Base-by-base conservation (phyloP, 2,329 filamentous ascomycete species). In the Penicillium sp. region DNA sequence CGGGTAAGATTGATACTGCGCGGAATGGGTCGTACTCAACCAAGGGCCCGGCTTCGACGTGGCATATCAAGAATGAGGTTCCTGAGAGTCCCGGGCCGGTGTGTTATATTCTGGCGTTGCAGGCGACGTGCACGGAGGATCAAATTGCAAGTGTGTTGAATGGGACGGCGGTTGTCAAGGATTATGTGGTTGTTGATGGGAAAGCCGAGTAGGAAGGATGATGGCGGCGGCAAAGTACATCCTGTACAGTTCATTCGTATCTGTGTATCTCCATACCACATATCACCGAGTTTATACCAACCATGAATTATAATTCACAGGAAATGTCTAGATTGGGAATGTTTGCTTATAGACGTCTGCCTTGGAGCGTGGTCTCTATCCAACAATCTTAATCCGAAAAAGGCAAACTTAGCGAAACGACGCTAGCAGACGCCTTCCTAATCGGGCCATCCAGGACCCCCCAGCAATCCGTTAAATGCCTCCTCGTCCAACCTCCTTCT, bases 1-100 rank as follows among this genome's bases (percentile, higher is more conserved):
- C 85, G 3, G 86, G 86, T 0, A 79, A 78, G 44, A 69, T 80
- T 0, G 74, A 76, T 7, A 82, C 78, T 1, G 71, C 63, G 0
- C 56, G 67, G 5, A 73, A 77, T 60, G 62, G 64, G 10, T 68
- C 68, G 4, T 83, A 83, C 59, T 72, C 74, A 4, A 81, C 78
- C 2, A 51, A 73, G 62, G 81, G 75, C 3, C 79, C 75, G 3
- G 68, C 70, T 4, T 77, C 75, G 53, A 80, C 76, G 24, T 80
- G 70, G 68, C 73, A 81, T 30, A 77, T 84, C 61, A 84, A 78
- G 64, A 82, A 84, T 50, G 66, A 77, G 37, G 74, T 80, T 1
- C 78, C 82, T 0, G 72, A 75, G 2, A 70, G 72, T 26, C 78
- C 80, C 0, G 75, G 72, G 19, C 75, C 78, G 6, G 73, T 76